Conservation (phyloP, 1,284 basidiomycete genomes). For the Tetrapyrgos nigripes region DNA sequence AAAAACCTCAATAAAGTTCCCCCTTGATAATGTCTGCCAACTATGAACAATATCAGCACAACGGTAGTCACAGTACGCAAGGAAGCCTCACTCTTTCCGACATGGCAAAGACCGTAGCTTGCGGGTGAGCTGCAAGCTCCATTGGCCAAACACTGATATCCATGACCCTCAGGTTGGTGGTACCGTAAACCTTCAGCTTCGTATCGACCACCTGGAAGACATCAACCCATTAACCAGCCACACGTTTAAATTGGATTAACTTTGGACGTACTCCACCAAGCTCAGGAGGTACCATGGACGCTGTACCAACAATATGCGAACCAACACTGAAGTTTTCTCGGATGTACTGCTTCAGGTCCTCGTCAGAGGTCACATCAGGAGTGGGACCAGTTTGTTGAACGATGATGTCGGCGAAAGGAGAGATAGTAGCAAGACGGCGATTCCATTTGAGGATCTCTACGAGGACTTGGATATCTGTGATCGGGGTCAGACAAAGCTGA, state of each 20-base stretch:
- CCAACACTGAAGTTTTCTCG: neutral
- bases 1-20: neutral
- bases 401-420: constrained; percentile 5
- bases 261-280: neutral
- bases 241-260: neutral
- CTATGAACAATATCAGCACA: neutral
- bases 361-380: constrained; percentile 1
- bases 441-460: constrained; percentile 4
- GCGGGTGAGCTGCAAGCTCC: constrained; percentile 7
- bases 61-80: neutral
- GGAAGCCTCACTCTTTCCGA: constrained; percentile 2
- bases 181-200: constrained; percentile 10
- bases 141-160: constrained; percentile 9
- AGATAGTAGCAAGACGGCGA: neutral
- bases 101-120: constrained; percentile 9
- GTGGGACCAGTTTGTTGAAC: neutral
- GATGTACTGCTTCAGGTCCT: neutral
- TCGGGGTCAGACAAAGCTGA: neutral
- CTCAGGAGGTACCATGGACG: neutral
- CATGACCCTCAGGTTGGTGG: constrained; percentile 7
- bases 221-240: neutral
- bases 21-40: neutral
- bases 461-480: constrained; percentile 6
- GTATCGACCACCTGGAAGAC: neutral
- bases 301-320: neutral